Percentiles rank a stretch among this genome's conserved stretches.
These are phyloP conservation scores for Galerina marginata DNA, from an alignment of 768 basidiomycete genomes.

Conservation along the genomic window DNA sequence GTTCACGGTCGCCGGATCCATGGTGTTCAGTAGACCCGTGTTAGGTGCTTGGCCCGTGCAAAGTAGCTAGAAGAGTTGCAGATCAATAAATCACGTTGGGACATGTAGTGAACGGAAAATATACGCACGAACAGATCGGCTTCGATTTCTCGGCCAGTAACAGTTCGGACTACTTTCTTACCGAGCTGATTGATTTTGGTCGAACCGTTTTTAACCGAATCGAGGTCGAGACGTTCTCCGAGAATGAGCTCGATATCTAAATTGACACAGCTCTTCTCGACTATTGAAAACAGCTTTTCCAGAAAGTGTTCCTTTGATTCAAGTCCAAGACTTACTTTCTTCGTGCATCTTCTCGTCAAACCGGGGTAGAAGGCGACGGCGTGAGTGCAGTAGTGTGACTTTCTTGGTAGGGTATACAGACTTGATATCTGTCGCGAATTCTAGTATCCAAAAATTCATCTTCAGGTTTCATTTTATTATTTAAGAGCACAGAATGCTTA, in stretches of 20 bases:
- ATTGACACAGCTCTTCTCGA: slow-evolving; percentile 44
- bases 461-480: background rate
- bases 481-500: slow-evolving; percentile 35
- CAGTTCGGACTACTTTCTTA: slow-evolving; percentile 47
- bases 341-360: slow-evolving; percentile 59
- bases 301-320: no score
- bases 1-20: slow-evolving; percentile 49
- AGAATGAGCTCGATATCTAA: slow-evolving; percentile 54
- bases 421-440: slow-evolving; percentile 69
- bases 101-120: background rate
- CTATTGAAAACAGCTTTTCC: slow-evolving; percentile 21
- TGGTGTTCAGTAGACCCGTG: slow-evolving; percentile 47
- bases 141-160: slow-evolving; percentile 53
- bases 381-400: slow-evolving; percentile 67
- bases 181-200: slow-evolving; percentile 30
- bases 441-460: slow-evolving; percentile 34
- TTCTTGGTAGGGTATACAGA: slow-evolving; percentile 54
- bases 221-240: slow-evolving; percentile 57
- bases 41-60: slow-evolving; percentile 70
- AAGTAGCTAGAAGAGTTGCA: slow-evolving; percentile 43
- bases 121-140: slow-evolving; percentile 57
- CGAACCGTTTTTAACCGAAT: slow-evolving; percentile 35
- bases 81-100: background rate
- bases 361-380: slow-evolving; percentile 54
- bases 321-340: slow-evolving; percentile 42